Evolutionary conservation across 2,329 filamentous ascomycete species (phyloP).

Genomic region (Fusarium redolens): DNA sequence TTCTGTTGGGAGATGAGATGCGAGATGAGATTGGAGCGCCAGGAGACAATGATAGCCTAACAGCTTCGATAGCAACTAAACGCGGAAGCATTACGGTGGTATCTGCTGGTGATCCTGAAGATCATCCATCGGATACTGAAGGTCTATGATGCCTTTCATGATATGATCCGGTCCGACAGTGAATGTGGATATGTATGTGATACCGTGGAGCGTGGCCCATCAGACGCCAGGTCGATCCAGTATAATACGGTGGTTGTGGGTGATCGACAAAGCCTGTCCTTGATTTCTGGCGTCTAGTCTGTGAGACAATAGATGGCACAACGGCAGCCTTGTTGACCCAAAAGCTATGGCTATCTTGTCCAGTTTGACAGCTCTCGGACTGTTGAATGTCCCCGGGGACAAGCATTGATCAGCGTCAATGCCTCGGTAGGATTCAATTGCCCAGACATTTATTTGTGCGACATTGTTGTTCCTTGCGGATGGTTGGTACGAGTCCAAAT

Average conservation of each 20-base stretch:
- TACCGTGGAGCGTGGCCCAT: conserved; percentile 2
- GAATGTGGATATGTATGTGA: conserved; percentile 18
- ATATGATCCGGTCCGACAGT: conserved; percentile 14
- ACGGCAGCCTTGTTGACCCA: conserved; percentile 9
- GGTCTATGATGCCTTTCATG: conserved; percentile 14
- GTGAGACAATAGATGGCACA: neutral
- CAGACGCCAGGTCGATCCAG: conserved; percentile 12
- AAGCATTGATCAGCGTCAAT: conserved; percentile 2
- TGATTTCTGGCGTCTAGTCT: neutral
- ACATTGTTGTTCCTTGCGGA: neutral
- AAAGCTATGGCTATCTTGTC: neutral
- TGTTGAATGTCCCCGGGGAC: neutral
- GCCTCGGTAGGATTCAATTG: neutral
- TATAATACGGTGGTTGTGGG: conserved; percentile 19
- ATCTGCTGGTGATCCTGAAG: neutral
- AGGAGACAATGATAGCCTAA: neutral
- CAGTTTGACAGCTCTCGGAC: neutral
- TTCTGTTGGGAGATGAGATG: neutral
- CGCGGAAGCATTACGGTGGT: neutral
- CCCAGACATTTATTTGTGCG: neutral
- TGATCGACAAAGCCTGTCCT: conserved; percentile 15
- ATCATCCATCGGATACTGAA: conserved; percentile 6
- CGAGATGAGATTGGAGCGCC: neutral
- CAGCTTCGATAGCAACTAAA: neutral
- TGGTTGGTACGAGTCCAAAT: neutral